Percentiles rank a stretch among this genome's conserved stretches.
Conservation (phyloP, 345 rosid genomes). For the Gossypium herbaceum region DNA sequence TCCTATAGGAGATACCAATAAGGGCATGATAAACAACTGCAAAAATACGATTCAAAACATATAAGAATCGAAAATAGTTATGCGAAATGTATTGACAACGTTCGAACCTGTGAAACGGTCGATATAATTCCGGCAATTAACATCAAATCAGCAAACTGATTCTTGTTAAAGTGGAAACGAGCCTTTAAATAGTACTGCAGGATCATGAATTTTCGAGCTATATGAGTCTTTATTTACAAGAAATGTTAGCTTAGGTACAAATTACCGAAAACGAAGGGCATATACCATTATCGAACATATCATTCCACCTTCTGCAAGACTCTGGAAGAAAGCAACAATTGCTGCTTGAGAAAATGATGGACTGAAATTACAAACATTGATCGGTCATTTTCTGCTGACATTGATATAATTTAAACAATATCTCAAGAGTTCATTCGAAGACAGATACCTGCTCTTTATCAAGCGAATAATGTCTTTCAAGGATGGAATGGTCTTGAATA, state of each 20-base stretch:
- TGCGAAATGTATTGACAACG: neutral
- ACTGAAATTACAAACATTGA: constrained; percentile 37
- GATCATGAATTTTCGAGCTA: neutral
- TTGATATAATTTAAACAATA: too few relatives aligned
- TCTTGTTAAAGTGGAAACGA: constrained; percentile 75
- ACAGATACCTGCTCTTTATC: constrained; percentile 48
- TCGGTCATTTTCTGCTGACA: neutral
- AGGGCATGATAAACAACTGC: constrained; percentile 76
- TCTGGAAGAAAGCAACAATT: constrained; percentile 65
- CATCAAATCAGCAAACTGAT: constrained; percentile 74
- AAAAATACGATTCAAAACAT: constrained; percentile 5
- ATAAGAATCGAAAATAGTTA: neutral
- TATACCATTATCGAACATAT: constrained; percentile 57
- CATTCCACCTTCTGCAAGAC: constrained; percentile 63
- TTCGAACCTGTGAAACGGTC: constrained; percentile 56
- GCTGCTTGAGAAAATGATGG: constrained; percentile 62
- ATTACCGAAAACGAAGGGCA: neutral
- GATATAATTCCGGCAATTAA: constrained; percentile 47
- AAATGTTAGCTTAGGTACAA: neutral
- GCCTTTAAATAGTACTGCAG: constrained; percentile 88
- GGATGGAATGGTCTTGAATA: constrained; percentile 54
- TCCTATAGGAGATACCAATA: constrained; percentile 46
- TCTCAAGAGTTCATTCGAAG: neutral
- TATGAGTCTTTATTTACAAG: neutral
- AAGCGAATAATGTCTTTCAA: constrained; percentile 44